These are phyloP conservation scores for Rhizophagus clarus DNA, from an alignment of 192 early-diverging fungal genomes.

Conservation along the genomic window DNA sequence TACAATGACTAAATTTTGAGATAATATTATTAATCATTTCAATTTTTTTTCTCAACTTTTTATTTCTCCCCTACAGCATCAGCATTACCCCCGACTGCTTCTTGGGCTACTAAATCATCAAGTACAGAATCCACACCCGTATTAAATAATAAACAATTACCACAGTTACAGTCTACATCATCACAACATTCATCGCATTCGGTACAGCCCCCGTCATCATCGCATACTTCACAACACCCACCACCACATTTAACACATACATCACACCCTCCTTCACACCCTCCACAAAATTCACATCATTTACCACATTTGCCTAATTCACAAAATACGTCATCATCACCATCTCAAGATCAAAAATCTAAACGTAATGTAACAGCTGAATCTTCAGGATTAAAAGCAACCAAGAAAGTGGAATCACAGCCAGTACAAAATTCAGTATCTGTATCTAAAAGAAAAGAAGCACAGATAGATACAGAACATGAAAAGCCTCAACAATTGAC, in stretches of 20 bases:
- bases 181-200: conserved; percentile 10
- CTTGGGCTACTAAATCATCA: conserved; percentile 57
- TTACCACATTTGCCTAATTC: not conserved
- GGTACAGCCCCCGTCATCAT: not conserved
- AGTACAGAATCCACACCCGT: conserved; percentile 40
- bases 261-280: not conserved
- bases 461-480: conserved; percentile 27
- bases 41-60: not conserved
- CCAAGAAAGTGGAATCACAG: conserved; percentile 27
- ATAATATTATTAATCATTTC: not conserved
- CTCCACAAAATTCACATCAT: not conserved
- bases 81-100: conserved; percentile 60
- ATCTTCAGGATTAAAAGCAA: conserved; percentile 16
- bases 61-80: conserved; percentile 41
- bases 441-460: conserved; percentile 28
- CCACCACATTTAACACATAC: not conserved
- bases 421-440: conserved; percentile 15
- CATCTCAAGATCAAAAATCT: conserved; percentile 7
- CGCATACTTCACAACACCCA: not conserved
- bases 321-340: not conserved
- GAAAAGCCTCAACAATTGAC: conserved; percentile 16
- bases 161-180: not conserved
- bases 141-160: conserved; percentile 29
- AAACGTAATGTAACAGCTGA: not conserved
- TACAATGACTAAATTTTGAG: no score